Evolutionary conservation across 2,329 filamentous ascomycete genomes (phyloP), one percentile per base, ranked within the genome.

Genomic region (Penicillium italicum): DNA sequence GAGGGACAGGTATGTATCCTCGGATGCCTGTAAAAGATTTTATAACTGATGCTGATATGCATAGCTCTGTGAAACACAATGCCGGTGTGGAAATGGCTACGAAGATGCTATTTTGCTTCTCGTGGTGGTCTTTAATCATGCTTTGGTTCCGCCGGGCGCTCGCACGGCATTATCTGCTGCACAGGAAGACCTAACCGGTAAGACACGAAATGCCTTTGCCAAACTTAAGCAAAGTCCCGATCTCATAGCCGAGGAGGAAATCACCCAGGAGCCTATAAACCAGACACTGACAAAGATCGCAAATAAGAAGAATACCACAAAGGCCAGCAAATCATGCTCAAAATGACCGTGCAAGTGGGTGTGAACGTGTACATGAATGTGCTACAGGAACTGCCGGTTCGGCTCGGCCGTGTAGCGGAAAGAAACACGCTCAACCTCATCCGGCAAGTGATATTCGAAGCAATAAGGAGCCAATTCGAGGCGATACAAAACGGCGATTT

Each of bases 401-500:
- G 2, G 5, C 30, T 47, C 31, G 12, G 7, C 6, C 8, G 1
- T 1, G 4, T 5, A 4, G 14, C 6, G 16, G 44, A 37, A 12
- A 5, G 5, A 26, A 26, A 18, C 0, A 37, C 22, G 2, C 22
- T 36, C 22, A 10, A 4, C 3, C 22, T 18, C 24, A 34, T 47
- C 4, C 12, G 3, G 10, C 8, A 3, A 5, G 45, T 37, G 31
- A 36, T 26, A 11, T n/a, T 2, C 14, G 14, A 5, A 20, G 16
- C 33, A 6, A 8, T 24, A 14, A n/a, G 4, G 11, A 30, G 22
- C 14, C 30, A 4, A 24, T 24, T 16, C 8, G 7, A 22, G 7
- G 8, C 1, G n/a, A 18, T 20, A 3, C 5, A n/a, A 2, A 0
- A 33, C 8, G 28, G 12, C n/a, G 4, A 33, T n/a, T n/a, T 3